Conservation (phyloP, 1,284 basidiomycete species). For the Chalciporus piperatoides region DNA sequence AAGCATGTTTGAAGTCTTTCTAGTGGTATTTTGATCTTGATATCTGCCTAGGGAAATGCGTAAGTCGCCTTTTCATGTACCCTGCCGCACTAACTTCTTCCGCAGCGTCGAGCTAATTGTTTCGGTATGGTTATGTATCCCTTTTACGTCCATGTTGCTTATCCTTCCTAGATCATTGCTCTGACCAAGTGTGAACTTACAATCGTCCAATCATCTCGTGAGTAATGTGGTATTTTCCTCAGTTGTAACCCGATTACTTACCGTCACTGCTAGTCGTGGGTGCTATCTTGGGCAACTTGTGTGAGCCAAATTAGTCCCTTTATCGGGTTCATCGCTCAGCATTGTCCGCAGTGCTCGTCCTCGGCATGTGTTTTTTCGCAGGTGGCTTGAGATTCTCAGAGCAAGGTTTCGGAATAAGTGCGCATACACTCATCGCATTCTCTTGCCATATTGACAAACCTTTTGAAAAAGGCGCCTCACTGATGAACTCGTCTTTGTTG, state of each 20-base stretch:
- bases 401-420: slow-evolving; percentile 70
- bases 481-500: slow-evolving; percentile 78
- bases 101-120: slow-evolving; percentile 76
- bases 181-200: slow-evolving; percentile 75
- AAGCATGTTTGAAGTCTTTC: slow-evolving; percentile 23
- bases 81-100: slow-evolving; percentile 1
- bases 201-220: slow-evolving; percentile 80
- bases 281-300: slow-evolving; percentile 76
- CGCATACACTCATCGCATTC: slow-evolving; percentile 22
- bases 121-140: slow-evolving; percentile 42
- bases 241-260: slow-evolving; percentile 24
- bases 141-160: slow-evolving; percentile 7
- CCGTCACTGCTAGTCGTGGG: slow-evolving; percentile 57
- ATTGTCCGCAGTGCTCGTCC: slow-evolving; percentile 50
- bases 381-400: slow-evolving; percentile 75
- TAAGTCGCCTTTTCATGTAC: slow-evolving; percentile 38
- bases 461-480: slow-evolving; percentile 55
- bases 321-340: neutral
- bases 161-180: slow-evolving; percentile 66
- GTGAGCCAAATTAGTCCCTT: slow-evolving; percentile 37
- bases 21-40: slow-evolving; percentile 6
- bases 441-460: slow-evolving; percentile 3
- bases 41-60: slow-evolving; percentile 63
- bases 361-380: slow-evolving; percentile 80
- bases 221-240: slow-evolving; percentile 33